Conservation (phyloP, 768 basidiomycete genomes). For the Xerocomus brunneocitrinus region DNA sequence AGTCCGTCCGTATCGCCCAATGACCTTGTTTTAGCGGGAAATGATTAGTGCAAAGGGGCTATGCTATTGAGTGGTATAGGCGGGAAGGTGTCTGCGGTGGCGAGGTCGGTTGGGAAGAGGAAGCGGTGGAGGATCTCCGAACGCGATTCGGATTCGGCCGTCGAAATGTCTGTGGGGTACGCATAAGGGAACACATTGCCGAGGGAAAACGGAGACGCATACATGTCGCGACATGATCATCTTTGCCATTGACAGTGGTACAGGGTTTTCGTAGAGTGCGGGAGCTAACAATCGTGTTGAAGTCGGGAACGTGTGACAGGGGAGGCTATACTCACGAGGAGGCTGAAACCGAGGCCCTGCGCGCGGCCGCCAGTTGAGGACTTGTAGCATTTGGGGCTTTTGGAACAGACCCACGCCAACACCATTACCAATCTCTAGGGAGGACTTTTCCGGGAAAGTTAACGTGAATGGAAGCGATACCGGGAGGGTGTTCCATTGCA, state of each 20-base stretch:
- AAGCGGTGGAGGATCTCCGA: conserved; percentile 21
- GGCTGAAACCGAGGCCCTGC: conserved; percentile 27
- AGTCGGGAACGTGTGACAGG: background rate
- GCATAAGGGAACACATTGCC: conserved; percentile 1
- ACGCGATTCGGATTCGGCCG: conserved; percentile 26
- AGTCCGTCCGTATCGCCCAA: conserved; percentile 12
- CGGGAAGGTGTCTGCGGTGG: conserved; percentile 33
- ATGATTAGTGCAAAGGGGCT: conserved; percentile 16
- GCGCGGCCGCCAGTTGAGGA: conserved; percentile 22
- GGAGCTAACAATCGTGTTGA: conserved; percentile 31
- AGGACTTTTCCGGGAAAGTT: conserved; percentile 18
- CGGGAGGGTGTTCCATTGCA: conserved; percentile 28
- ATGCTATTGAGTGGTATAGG: conserved; percentile 33
- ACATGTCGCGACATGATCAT: conserved; percentile 53
- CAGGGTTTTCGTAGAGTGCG: conserved; percentile 39
- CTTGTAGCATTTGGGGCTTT: conserved; percentile 13
- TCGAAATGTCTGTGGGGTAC: conserved; percentile 29
- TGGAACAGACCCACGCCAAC: conserved; percentile 3
- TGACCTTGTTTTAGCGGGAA: conserved; percentile 13
- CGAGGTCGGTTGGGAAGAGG: conserved; percentile 18
- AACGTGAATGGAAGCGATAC: conserved; percentile 26
- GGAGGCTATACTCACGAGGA: conserved; percentile 23
- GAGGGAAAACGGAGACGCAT: conserved; percentile 13
- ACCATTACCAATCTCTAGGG: conserved; percentile 6
- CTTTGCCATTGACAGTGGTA: conserved; percentile 47